A percentile compares a stretch with the other conserved stretches of the same genome.
phyloP scores from a whole-genome alignment of 2,329 filamentous ascomycete genomes.

The Pyrenophora graminea region DNA sequence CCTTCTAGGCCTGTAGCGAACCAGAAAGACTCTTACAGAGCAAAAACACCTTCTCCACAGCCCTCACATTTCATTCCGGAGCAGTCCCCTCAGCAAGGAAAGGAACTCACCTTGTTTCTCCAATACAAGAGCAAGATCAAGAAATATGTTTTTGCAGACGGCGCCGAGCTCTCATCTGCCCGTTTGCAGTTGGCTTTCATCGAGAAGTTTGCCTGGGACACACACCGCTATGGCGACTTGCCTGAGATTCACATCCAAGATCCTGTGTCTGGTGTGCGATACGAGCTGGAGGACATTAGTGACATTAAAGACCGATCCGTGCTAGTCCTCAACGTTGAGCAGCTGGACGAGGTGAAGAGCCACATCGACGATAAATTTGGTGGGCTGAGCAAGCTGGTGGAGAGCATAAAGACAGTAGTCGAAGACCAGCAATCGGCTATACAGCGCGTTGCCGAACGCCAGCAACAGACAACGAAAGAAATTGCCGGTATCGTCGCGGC shows the following conservation, averaged over 20 bases:
- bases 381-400: constrained; percentile 78
- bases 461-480: constrained; percentile 87
- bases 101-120: constrained; percentile 89
- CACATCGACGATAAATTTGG: constrained; percentile 93
- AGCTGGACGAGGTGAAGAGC: constrained; percentile 91
- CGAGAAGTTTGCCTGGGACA: constrained; percentile 99
- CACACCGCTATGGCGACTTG: constrained; percentile 90
- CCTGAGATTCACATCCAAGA: constrained; percentile 99
- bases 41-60: constrained; percentile 49
- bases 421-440: constrained; percentile 82
- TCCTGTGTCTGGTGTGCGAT: constrained; percentile 90
- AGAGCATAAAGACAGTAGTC: constrained; percentile 80
- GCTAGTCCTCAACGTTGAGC: constrained; percentile 90
- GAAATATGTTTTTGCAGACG: constrained; percentile 87
- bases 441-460: constrained; percentile 84
- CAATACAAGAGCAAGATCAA: constrained; percentile 98
- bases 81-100: constrained; percentile 72
- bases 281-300: constrained; percentile 89
- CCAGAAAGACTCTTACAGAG: constrained; percentile 38
- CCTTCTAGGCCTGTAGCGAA: constrained; percentile 27
- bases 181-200: constrained; percentile 94
- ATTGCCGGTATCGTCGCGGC: constrained; percentile 69
- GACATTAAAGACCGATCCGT: constrained; percentile 96
- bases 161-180: constrained; percentile 82
- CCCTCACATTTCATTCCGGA: constrained; percentile 53